Conservation (phyloP, 805 yeast species). For the Saturnispora mendoncae region DNA sequence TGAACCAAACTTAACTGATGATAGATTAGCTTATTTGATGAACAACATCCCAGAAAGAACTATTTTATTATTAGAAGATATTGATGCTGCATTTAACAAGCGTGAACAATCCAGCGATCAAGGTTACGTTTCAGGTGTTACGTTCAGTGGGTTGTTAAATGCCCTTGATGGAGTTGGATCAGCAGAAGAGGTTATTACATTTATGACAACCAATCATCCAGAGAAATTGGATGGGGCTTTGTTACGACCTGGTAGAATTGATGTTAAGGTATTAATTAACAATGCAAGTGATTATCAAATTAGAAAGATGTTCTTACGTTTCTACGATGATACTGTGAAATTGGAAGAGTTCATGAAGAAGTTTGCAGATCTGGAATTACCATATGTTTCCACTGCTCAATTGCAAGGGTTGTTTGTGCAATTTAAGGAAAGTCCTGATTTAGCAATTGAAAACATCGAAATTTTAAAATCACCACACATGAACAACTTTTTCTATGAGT, state of each 20-base stretch:
- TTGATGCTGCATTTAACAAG: conserved; percentile 90
- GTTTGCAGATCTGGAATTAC: conserved; percentile 39
- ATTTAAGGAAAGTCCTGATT: conserved; percentile 73
- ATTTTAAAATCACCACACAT: conserved; percentile 32
- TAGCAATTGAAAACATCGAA: conserved; percentile 61
- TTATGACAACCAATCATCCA: conserved; percentile 98
- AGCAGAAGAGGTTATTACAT: conserved; percentile 91
- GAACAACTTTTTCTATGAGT: conserved; percentile 29
- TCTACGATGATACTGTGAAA: conserved; percentile 58
- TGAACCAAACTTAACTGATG: conserved; percentile 89
- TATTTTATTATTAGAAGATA: conserved; percentile 77
- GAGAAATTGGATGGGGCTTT: conserved; percentile 89
- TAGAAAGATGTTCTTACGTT: conserved; percentile 74
- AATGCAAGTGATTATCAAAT: conserved; percentile 84
- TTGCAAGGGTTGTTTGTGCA: conserved; percentile 92
- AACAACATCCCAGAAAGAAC: conserved; percentile 91
- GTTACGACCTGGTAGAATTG: conserved; percentile 91
- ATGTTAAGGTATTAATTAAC: conserved; percentile 69
- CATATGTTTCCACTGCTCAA: conserved; percentile 79
- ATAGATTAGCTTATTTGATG: conserved; percentile 88
- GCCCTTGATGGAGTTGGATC: conserved; percentile 97
- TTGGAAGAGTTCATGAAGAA: conserved; percentile 45
- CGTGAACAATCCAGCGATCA: conserved; percentile 68
- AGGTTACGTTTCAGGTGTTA: conserved; percentile 82
- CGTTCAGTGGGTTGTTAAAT: conserved; percentile 87